Conservation (phyloP, 768 basidiomycete species). For the Mycena kentingensis region DNA sequence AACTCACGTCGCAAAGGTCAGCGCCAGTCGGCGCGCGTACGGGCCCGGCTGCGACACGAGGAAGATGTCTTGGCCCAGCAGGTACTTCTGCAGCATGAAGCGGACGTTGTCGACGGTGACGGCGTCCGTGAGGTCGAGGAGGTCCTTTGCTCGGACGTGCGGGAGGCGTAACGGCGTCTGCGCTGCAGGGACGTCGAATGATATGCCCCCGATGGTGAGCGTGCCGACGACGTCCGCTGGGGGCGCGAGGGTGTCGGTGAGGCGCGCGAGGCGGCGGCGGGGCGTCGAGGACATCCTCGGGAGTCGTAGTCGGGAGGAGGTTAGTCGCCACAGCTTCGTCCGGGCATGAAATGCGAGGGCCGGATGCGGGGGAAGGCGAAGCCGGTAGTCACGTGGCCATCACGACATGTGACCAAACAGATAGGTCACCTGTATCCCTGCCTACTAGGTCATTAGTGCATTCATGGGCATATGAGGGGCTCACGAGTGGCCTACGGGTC, state of each 20-base stretch:
- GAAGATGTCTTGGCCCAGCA: slow-evolving; percentile 69
- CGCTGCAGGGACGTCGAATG: slow-evolving; percentile 55
- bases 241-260: slow-evolving; percentile 47
- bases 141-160: slow-evolving; percentile 37
- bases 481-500: too few relatives aligned
- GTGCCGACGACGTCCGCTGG: slow-evolving; percentile 49
- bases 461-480: too few relatives aligned
- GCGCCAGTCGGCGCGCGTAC: slow-evolving; percentile 60
- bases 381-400: too few relatives aligned
- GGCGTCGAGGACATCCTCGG: slow-evolving; percentile 35
- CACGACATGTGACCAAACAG: too few relatives aligned
- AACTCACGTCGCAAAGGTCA: slow-evolving; percentile 63
- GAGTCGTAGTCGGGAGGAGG: too few relatives aligned
- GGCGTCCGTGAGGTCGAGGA: slow-evolving; percentile 54
- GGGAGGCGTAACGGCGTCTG: slow-evolving; percentile 49
- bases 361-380: too few relatives aligned
- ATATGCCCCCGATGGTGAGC: slow-evolving; percentile 57
- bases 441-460: too few relatives aligned
- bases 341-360: too few relatives aligned
- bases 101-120: slow-evolving; percentile 60
- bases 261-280: slow-evolving; percentile 50
- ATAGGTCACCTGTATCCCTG: too few relatives aligned
- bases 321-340: too few relatives aligned
- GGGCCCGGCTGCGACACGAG: slow-evolving; percentile 68
- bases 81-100: slow-evolving; percentile 68